A percentile compares a stretch with the other conserved stretches of the same genome.
These are phyloP conservation scores for Edaphochlamys debaryana DNA, from an alignment of 139 green algal genomes.

Conservation along the genomic window DNA sequence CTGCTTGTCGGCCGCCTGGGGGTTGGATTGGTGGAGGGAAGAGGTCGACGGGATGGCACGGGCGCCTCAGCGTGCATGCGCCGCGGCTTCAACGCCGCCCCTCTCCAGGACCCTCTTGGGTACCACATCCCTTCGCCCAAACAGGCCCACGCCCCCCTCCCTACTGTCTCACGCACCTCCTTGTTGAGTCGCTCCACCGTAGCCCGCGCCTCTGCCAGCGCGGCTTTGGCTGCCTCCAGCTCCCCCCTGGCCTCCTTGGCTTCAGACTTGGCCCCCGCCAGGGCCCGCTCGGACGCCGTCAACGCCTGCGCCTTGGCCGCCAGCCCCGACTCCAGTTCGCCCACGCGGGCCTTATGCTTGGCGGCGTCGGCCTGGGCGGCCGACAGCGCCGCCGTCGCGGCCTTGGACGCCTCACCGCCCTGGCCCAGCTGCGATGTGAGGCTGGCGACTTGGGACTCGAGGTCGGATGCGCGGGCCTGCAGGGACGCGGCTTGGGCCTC, in stretches of 20 bases:
- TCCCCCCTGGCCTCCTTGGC: too few relatives aligned
- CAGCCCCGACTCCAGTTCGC: constrained; percentile 18
- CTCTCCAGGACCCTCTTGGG: too few relatives aligned
- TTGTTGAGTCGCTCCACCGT: background rate
- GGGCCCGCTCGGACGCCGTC: constrained; percentile 20
- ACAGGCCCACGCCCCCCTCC: too few relatives aligned
- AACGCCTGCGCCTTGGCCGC: background rate
- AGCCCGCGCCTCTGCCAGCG: background rate
- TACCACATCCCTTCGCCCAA: too few relatives aligned
- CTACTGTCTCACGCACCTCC: constrained; percentile 23
- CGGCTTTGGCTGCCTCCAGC: too few relatives aligned
- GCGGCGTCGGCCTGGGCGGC: background rate
- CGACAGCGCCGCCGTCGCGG: background rate
- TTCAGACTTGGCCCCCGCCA: constrained; percentile 5
- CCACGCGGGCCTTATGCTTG: background rate
- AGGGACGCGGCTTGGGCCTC: background rate
- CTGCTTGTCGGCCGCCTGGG: too few relatives aligned
- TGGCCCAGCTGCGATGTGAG: background rate
- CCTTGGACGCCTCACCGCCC: background rate
- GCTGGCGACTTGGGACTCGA: background rate
- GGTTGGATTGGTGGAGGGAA: too few relatives aligned
- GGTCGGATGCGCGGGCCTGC: constrained; percentile 5
- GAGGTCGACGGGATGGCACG: too few relatives aligned
- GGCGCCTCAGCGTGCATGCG: constrained; percentile 11
- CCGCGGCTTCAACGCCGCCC: too few relatives aligned